A percentile compares a stretch with the other conserved stretches of the same genome.
These are phyloP conservation scores for Arthrobotrys sinensis DNA, from an alignment of 2,329 filamentous ascomycete species.

Conservation along the genomic window DNA sequence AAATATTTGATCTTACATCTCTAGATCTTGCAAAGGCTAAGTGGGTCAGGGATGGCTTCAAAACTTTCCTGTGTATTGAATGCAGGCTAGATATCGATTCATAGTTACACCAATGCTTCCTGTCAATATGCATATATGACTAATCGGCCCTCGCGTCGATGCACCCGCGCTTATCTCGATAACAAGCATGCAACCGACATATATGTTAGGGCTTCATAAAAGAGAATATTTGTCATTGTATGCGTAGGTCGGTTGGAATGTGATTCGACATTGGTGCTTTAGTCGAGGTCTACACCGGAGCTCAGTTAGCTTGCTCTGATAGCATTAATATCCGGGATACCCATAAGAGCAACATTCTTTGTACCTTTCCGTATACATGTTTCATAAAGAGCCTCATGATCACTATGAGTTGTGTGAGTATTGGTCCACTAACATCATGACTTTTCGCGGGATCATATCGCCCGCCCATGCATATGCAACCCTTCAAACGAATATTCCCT, in stretches of 20 bases:
- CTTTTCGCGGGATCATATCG: conserved; percentile 43
- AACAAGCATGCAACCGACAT: background rate
- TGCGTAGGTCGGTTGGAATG: background rate
- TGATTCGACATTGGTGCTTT: background rate
- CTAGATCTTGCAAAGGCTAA: background rate
- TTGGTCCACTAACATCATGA: conserved; percentile 20
- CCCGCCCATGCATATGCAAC: conserved; percentile 40
- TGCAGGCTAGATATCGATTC: background rate
- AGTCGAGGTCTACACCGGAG: background rate
- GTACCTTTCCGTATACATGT: background rate
- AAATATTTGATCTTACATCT: background rate
- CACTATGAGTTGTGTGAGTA: conserved; percentile 20
- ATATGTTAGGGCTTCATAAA: conserved; percentile 1
- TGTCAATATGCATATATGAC: conserved; percentile 25
- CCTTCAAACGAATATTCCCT: conserved; percentile 8
- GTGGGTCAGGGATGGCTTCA: background rate
- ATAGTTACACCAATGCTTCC: conserved; percentile 12
- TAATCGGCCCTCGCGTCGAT: conserved; percentile 4
- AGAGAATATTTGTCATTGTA: conserved; percentile 26
- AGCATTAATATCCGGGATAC: background rate
- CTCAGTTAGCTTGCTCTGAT: background rate
- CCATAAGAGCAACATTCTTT: background rate
- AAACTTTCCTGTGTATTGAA: background rate
- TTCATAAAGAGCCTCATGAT: conserved; percentile 25
- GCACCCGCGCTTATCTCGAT: conserved; percentile 19